phyloP scores from a whole-genome alignment of 805 yeast genomes.

The Metschnikowia cerradonensis region DNA sequence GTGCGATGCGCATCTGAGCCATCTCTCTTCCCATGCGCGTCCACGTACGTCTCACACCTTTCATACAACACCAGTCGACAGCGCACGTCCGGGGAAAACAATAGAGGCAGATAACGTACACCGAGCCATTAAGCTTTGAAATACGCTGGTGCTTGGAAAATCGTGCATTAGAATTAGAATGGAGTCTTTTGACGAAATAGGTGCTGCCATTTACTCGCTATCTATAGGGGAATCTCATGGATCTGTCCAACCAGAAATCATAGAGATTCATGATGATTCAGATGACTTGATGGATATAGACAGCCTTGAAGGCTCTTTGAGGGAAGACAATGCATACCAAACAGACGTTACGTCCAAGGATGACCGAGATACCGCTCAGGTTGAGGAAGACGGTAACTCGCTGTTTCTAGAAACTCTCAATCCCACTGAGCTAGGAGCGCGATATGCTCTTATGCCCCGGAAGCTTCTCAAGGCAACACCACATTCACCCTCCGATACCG shows the following conservation, averaged over 20 bases:
- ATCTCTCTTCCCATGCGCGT: neutral
- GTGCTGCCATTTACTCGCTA: slow-evolving; percentile 14
- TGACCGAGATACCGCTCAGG: neutral
- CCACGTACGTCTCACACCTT: neutral
- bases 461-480: slow-evolving; percentile 23
- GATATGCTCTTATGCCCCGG: slow-evolving; percentile 32
- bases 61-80: neutral
- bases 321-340: neutral
- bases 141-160: neutral
- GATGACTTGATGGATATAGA: slow-evolving; percentile 25
- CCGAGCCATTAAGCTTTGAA: neutral
- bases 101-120: neutral
- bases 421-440: slow-evolving; percentile 42
- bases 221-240: slow-evolving; percentile 7
- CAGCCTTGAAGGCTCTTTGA: neutral
- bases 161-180: neutral
- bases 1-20: slow-evolving; percentile 13
- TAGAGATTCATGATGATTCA: neutral
- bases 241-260: neutral
- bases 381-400: slow-evolving; percentile 5
- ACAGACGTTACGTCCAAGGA: neutral
- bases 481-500: neutral
- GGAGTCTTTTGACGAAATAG: slow-evolving; percentile 16
- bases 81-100: neutral
- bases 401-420: slow-evolving; percentile 22